These are phyloP conservation scores for Vitis hybrid DNA, from an alignment of 177 flowering plant genomes.

Conservation along the genomic window DNA sequence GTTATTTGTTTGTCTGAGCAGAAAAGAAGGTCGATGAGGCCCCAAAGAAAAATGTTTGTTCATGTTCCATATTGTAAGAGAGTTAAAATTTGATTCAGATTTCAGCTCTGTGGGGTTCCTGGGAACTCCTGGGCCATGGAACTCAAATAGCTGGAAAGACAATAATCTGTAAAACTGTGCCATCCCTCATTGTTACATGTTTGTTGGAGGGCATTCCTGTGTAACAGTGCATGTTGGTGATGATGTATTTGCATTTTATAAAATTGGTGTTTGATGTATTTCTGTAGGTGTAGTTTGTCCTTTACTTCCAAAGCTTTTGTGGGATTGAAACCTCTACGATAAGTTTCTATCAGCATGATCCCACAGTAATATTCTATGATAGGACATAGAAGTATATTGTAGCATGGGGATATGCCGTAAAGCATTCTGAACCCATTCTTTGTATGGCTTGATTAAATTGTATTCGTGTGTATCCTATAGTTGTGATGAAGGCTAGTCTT, in stretches of 20 bases:
- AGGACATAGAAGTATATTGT: too few relatives aligned
- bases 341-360: background rate
- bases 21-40: constrained; percentile 64
- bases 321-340: background rate
- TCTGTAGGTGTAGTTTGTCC: background rate
- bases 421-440: too few relatives aligned
- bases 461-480: too few relatives aligned
- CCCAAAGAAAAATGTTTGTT: constrained; percentile 53
- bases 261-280: constrained; percentile 21
- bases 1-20: constrained; percentile 24
- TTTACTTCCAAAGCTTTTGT: background rate
- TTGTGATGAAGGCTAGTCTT: too few relatives aligned
- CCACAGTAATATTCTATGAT: too few relatives aligned
- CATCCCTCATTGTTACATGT: constrained; percentile 18
- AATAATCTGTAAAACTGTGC: constrained; percentile 22
- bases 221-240: constrained; percentile 19
- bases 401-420: too few relatives aligned
- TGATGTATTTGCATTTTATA: constrained; percentile 20
- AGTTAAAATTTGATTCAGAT: background rate
- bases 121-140: constrained; percentile 4
- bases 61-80: constrained; percentile 61
- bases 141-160: constrained; percentile 14
- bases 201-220: constrained; percentile 20
- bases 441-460: too few relatives aligned
- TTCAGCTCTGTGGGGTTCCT: constrained; percentile 3